Evolutionary conservation across 1,139 yeast genomes (phyloP).

Genomic region (Sugiyamaella japonica): DNA sequence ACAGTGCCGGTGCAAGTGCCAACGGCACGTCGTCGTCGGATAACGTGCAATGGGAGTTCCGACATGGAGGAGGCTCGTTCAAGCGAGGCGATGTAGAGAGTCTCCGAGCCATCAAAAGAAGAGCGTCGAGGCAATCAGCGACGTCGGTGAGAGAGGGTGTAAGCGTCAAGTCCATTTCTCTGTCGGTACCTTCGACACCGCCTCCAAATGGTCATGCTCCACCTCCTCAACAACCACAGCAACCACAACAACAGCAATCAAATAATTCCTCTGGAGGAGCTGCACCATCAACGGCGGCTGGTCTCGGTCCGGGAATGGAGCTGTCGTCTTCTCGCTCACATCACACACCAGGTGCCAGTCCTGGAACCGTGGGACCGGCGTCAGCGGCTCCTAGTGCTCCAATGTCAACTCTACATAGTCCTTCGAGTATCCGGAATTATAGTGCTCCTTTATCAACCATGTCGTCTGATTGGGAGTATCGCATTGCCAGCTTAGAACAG

Average conservation of each 20-base stretch:
- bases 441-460: not conserved
- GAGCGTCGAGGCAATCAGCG: constrained; percentile 47
- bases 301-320: constrained; percentile 12
- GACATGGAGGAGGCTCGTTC: constrained; percentile 78
- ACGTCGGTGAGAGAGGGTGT: constrained; percentile 34
- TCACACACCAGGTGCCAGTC: constrained; percentile 12
- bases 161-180: constrained; percentile 35
- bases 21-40: constrained; percentile 17
- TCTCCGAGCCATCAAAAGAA: constrained; percentile 64
- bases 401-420: constrained; percentile 8
- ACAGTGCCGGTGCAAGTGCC: constrained; percentile 8
- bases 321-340: constrained; percentile 1
- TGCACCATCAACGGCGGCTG: not conserved
- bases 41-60: constrained; percentile 74
- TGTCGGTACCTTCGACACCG: constrained; percentile 35
- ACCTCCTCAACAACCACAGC: constrained; percentile 13
- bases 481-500: constrained; percentile 30
- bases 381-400: not conserved
- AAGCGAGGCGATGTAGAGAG: constrained; percentile 71
- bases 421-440: constrained; percentile 1
- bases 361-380: not conserved
- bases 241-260: constrained; percentile 12
- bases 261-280: constrained; percentile 2
- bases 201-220: constrained; percentile 22
- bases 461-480: constrained; percentile 21